phyloP scores from a whole-genome alignment of 495 filamentous ascomycete genomes.

The Stereocaulon alpinum region DNA sequence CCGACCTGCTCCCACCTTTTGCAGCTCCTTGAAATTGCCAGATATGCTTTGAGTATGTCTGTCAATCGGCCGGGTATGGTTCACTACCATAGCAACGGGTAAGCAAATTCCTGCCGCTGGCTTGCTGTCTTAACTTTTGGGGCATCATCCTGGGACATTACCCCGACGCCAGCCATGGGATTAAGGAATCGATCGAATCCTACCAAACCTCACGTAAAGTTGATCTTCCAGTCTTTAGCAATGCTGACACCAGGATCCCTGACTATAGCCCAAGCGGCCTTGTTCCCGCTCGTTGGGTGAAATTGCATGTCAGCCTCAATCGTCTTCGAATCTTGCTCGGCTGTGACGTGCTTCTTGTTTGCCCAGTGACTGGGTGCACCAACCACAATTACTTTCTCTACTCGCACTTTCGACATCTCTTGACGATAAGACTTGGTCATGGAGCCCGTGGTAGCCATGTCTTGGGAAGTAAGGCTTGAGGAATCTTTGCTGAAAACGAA shows the following conservation, averaged over 20 bases:
- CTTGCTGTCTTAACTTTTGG: background rate
- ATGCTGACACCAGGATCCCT: slow-evolving; percentile 67
- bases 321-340: slow-evolving; percentile 48
- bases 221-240: slow-evolving; percentile 72
- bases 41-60: too few relatives aligned
- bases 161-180: background rate
- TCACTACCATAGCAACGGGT: background rate
- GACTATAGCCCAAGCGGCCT: slow-evolving; percentile 73
- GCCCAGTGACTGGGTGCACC: slow-evolving; percentile 65
- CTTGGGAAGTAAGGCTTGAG: background rate
- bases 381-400: slow-evolving; percentile 79
- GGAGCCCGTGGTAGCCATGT: slow-evolving; percentile 24
- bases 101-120: background rate
- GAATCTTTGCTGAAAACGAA: slow-evolving; percentile 39
- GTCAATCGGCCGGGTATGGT: too few relatives aligned
- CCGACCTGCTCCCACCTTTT: too few relatives aligned
- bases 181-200: too few relatives aligned
- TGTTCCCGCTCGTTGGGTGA: slow-evolving; percentile 45
- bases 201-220: slow-evolving; percentile 34
- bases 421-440: slow-evolving; percentile 64
- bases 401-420: slow-evolving; percentile 59
- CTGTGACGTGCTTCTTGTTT: slow-evolving; percentile 51
- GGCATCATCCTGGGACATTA: background rate
- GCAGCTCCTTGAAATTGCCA: too few relatives aligned
- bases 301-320: slow-evolving; percentile 42